Conservation (phyloP, 768 basidiomycete species). For the Xanthoconium purpureum region DNA sequence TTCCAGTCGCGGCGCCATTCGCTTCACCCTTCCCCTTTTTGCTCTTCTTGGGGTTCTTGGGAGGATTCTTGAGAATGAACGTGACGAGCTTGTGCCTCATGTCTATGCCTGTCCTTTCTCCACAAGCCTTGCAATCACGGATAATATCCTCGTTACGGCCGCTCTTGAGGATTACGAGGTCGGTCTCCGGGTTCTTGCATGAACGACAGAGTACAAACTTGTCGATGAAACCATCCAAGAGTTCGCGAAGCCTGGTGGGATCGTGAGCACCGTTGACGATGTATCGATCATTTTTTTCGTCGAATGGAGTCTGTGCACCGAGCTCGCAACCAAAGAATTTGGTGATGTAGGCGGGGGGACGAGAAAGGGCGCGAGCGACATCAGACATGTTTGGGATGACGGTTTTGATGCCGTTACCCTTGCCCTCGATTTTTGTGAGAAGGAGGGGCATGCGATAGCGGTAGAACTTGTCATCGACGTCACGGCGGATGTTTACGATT, state of each 20-base stretch:
- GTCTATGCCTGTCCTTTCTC: constrained; percentile 85
- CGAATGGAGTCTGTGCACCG: constrained; percentile 94
- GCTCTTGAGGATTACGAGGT: constrained; percentile 82
- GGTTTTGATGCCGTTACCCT: constrained; percentile 99
- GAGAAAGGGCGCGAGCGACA: constrained; percentile 90
- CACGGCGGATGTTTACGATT: constrained; percentile 90
- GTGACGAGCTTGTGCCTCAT: constrained; percentile 97
- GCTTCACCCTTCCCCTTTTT: constrained; percentile 52
- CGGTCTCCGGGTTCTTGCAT: constrained; percentile 99
- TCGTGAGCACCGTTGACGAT: constrained; percentile 98
- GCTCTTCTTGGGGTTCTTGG: constrained; percentile 77
- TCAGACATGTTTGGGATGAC: constrained; percentile 99
- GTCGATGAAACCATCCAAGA: constrained; percentile 95
- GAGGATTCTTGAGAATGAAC: constrained; percentile 97
- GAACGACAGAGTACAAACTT: constrained; percentile 96
- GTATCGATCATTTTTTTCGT: constrained; percentile 96
- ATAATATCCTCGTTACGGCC: constrained; percentile 83
- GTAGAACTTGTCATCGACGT: constrained; percentile 96
- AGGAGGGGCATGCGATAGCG: constrained; percentile 97
- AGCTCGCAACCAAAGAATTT: constrained; percentile 99
- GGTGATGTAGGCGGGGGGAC: constrained; percentile 94
- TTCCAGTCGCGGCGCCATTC: constrained; percentile 50
- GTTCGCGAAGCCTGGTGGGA: constrained; percentile 85
- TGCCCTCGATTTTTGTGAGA: constrained; percentile 95
- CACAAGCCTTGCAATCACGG: constrained; percentile 98